Evolutionary conservation across 1,139 yeast genomes (phyloP).

Genomic region (Saccharomyces hybrid): DNA sequence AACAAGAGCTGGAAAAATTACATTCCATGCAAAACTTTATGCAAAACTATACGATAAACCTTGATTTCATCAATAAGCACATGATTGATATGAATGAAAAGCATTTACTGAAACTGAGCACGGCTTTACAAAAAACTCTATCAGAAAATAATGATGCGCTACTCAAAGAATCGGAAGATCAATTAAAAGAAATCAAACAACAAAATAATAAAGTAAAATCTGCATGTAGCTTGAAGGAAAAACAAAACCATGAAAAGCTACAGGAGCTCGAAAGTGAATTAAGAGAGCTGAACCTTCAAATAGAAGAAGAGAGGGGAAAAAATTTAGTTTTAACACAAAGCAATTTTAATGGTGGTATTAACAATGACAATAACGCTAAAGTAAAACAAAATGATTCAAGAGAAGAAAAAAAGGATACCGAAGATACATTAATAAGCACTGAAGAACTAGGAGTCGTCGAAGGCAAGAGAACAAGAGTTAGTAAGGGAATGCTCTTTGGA

Average conservation of each 20-base stretch:
- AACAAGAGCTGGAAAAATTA: constrained; percentile 39
- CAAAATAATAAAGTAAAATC: constrained; percentile 20
- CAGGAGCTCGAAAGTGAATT: constrained; percentile 22
- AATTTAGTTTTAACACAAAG: constrained; percentile 17
- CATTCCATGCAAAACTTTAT: constrained; percentile 36
- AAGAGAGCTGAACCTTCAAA: constrained; percentile 27
- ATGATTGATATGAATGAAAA: constrained; percentile 22
- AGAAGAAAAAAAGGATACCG: constrained; percentile 4
- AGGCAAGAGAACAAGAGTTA: constrained; percentile 6
- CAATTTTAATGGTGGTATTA: constrained; percentile 4
- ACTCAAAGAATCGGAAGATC: constrained; percentile 18
- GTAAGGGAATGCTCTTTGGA: constrained; percentile 10
- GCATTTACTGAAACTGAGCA: constrained; percentile 19
- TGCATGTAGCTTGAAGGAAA: constrained; percentile 10
- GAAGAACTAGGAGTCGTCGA: constrained; percentile 5
- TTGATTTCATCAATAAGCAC: constrained; percentile 19
- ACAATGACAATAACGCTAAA: constrained; percentile 1
- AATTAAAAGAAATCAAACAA: constrained; percentile 21
- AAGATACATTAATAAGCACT: background rate
- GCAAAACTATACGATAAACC: constrained; percentile 31
- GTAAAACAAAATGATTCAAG: constrained; percentile 3
- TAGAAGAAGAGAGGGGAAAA: constrained; percentile 29
- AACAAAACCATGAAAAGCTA: constrained; percentile 17
- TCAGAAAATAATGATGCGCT: constrained; percentile 22
- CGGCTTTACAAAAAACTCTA: constrained; percentile 16